Base-by-base conservation (phyloP, 257 asterid species). In the Pogostemon cablin region DNA sequence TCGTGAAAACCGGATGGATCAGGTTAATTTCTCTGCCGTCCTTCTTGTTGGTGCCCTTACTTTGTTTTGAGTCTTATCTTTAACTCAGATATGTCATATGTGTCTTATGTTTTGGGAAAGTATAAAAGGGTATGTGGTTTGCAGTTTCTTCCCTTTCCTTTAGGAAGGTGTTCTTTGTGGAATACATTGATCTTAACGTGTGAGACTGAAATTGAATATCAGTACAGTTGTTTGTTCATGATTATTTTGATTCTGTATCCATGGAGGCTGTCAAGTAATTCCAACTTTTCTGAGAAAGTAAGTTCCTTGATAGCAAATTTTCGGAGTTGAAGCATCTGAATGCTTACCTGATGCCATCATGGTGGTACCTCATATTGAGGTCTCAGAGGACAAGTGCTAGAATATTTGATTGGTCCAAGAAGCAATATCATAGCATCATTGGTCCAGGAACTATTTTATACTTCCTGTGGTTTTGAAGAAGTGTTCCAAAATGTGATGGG, bases 1-100 rank as follows among this genome's bases (percentile, higher is more conserved):
- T 68, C 93, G 88, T 9, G 93, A 81, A 43, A 81, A 79, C 57
- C 79, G 88, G 73, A 75, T 86, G 32, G 96, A 91, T 57, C 93
- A 89, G 96, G 99, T 95, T 37, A 54, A 20, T 74, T 69, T 69
- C 59, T 70, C 11, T 59, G 69, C 73, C 69, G 63, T 47, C 72
- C 46, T 75, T 49, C n/a, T 44, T 58, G 75, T 65, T 56, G 52
- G 10, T 38, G 38, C 44, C 50, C 37, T 47, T 64, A 20, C 53
- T 55, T 50, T 72, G 47, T 38, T 41, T 66, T 15, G n/a, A 50
- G 47, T 7, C 38, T 52, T 67, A 53, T 9, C 15, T 17, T 34
- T 12, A 9, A 25, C n/a, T 62, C 43, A 11, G 7, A 39, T 47
- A 10, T n/a, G 11, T 73, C 4, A 39, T 47, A 10, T n/a, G 11